These are phyloP conservation scores for Suhomyces bolitotheri DNA, from an alignment of 1,139 yeast species.

Conservation along the genomic window DNA sequence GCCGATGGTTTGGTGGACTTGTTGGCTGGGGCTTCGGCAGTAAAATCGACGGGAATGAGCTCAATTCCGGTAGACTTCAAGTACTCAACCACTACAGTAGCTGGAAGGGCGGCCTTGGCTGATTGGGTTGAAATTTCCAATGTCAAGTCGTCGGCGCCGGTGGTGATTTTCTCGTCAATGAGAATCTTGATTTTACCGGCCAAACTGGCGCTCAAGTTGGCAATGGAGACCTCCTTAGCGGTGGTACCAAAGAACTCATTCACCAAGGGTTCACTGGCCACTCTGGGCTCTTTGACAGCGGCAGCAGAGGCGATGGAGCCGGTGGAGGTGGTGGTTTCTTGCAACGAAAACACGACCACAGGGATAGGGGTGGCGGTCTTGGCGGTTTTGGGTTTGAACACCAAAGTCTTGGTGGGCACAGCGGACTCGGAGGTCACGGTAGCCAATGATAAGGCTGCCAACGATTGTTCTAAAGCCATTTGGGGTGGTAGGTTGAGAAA, in stretches of 20 bases:
- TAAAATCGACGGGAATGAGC: slow-evolving; percentile 57
- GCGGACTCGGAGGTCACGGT: slow-evolving; percentile 45
- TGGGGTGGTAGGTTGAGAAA: not conserved
- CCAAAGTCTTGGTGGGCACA: slow-evolving; percentile 65
- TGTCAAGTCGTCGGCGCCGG: slow-evolving; percentile 38
- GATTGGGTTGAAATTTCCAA: slow-evolving; percentile 63
- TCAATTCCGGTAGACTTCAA: slow-evolving; percentile 61
- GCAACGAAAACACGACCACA: slow-evolving; percentile 75
- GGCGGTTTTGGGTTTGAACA: slow-evolving; percentile 90
- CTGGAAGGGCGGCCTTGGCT: slow-evolving; percentile 56
- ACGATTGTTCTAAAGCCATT: slow-evolving; percentile 62
- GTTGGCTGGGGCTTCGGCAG: slow-evolving; percentile 41
- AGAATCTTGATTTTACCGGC: slow-evolving; percentile 67
- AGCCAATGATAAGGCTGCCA: slow-evolving; percentile 57
- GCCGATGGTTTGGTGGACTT: slow-evolving; percentile 31
- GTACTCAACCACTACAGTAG: slow-evolving; percentile 52
- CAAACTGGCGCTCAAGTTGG: slow-evolving; percentile 53
- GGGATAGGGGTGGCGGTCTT: slow-evolving; percentile 83
- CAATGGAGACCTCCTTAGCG: slow-evolving; percentile 69
- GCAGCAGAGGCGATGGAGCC: slow-evolving; percentile 65
- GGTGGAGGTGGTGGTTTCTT: slow-evolving; percentile 69
- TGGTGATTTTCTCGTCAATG: slow-evolving; percentile 57
- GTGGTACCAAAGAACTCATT: slow-evolving; percentile 61
- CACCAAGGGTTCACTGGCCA: slow-evolving; percentile 81
- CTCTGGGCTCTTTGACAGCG: slow-evolving; percentile 78